phyloP scores from a whole-genome alignment of 192 early-diverging fungal genomes.

The Coemansia sp. region DNA sequence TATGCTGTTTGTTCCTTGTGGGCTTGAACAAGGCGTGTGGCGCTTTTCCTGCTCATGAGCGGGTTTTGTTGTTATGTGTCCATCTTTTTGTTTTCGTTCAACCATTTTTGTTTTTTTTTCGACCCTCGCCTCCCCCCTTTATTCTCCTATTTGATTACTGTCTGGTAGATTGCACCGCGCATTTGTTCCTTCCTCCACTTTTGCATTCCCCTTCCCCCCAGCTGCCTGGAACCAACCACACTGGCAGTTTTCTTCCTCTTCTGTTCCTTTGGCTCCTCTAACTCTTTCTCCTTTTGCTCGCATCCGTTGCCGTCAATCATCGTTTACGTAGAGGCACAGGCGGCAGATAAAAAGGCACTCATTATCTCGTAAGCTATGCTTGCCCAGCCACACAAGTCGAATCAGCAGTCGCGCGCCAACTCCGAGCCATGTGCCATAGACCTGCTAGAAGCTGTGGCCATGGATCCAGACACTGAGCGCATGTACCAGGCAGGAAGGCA shows the following conservation, averaged over 20 bases:
- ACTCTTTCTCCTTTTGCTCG: neutral
- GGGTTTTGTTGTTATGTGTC: no score
- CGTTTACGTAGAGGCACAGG: no score
- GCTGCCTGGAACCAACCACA: neutral
- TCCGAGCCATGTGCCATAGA: conserved; percentile 16
- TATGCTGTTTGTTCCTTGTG: no score
- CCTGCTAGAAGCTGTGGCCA: conserved; percentile 27
- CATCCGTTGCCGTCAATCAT: neutral
- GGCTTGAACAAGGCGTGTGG: no score
- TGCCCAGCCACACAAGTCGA: conserved; percentile 17
- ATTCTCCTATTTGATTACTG: neutral
- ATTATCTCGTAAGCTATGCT: conserved; percentile 13
- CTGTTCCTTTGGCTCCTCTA: neutral
- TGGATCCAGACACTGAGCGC: conserved; percentile 21
- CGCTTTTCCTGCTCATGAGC: no score
- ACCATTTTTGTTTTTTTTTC: neutral
- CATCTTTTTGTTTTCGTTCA: neutral
- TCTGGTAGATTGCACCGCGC: neutral
- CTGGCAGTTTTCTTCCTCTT: neutral
- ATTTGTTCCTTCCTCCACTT: neutral
- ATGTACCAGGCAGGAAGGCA: conserved; percentile 9
- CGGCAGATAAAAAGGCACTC: neutral
- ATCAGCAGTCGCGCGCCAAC: neutral
- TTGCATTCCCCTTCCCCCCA: neutral
- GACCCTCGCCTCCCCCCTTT: neutral